Evolutionary conservation across 1,284 basidiomycete genomes (phyloP).

Genomic region (Pyrrhoderma noxium): DNA sequence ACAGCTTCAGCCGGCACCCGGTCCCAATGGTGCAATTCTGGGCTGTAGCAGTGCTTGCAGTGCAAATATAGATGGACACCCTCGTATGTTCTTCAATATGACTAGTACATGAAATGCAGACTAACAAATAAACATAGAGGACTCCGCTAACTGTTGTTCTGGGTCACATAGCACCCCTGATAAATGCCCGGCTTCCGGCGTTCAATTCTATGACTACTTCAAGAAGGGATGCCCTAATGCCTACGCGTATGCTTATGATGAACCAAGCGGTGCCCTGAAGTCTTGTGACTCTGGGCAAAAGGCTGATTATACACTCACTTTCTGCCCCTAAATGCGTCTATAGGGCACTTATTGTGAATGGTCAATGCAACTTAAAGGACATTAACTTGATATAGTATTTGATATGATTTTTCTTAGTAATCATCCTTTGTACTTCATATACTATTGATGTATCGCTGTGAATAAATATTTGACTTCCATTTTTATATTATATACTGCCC

Average conservation of each 20-base stretch:
- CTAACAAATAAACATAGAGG: slow-evolving; percentile 17
- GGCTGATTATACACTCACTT: slow-evolving; percentile 48
- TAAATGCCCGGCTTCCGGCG: slow-evolving; percentile 45
- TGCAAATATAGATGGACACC: slow-evolving; percentile 43
- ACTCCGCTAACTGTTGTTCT: slow-evolving; percentile 46
- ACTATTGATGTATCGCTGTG: no score
- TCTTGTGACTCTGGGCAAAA: slow-evolving; percentile 36
- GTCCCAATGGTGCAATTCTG: slow-evolving; percentile 41
- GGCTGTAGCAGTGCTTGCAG: slow-evolving; percentile 54
- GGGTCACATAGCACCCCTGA: slow-evolving; percentile 40
- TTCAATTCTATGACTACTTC: slow-evolving; percentile 48
- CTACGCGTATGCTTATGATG: slow-evolving; percentile 48
- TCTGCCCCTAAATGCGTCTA: slow-evolving; percentile 37
- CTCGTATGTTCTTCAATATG: slow-evolving; percentile 24
- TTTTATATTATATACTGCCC: no score
- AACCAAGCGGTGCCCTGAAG: slow-evolving; percentile 44
- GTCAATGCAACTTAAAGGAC: no score
- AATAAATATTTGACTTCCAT: no score
- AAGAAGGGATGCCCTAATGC: slow-evolving; percentile 46
- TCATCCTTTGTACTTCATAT: no score
- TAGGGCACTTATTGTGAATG: no score
- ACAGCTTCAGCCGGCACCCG: slow-evolving; percentile 43
- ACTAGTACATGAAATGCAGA: neutral
- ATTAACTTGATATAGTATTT: no score
- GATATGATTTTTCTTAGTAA: no score